These are phyloP conservation scores for Delitschia confertaspora DNA, from an alignment of 495 filamentous ascomycete species.

Conservation along the genomic window DNA sequence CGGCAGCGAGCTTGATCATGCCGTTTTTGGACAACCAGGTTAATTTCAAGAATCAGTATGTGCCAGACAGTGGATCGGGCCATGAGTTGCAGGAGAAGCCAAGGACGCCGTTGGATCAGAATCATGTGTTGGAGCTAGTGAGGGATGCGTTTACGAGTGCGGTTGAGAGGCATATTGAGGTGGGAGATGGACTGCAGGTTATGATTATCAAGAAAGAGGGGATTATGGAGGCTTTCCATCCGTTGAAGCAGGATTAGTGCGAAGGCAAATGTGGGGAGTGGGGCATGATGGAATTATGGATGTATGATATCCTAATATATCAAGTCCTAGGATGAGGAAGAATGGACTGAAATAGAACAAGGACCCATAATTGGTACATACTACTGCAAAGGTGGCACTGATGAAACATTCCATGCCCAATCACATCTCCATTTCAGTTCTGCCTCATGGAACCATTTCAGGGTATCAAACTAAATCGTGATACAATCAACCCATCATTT, in stretches of 20 bases:
- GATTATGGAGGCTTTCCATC: conserved; percentile 72
- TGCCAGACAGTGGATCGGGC: conserved; percentile 77
- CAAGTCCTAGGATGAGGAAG: too few relatives aligned
- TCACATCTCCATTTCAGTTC: too few relatives aligned
- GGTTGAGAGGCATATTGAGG: conserved; percentile 96
- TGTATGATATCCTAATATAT: not conserved
- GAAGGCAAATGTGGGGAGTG: too few relatives aligned
- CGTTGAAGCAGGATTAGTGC: conserved; percentile 87
- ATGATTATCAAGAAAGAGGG: conserved; percentile 81
- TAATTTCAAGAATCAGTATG: conserved; percentile 98
- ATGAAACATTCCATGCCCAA: too few relatives aligned
- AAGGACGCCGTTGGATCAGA: conserved; percentile 56
- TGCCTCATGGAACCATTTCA: too few relatives aligned
- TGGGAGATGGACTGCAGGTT: conserved; percentile 94
- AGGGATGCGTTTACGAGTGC: conserved; percentile 97
- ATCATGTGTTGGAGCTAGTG: conserved; percentile 74
- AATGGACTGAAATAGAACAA: too few relatives aligned
- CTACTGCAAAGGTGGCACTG: too few relatives aligned
- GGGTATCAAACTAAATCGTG: too few relatives aligned
- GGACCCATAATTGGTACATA: too few relatives aligned
- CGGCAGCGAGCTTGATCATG: conserved; percentile 96
- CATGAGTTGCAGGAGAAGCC: conserved; percentile 64
- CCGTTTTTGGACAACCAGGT: conserved; percentile 99
- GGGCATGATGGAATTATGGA: not conserved
- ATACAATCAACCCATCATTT: too few relatives aligned